Evolutionary conservation across 352 stramenopile species (phyloP).

Genomic region (Globisporangium viniferum): DNA sequence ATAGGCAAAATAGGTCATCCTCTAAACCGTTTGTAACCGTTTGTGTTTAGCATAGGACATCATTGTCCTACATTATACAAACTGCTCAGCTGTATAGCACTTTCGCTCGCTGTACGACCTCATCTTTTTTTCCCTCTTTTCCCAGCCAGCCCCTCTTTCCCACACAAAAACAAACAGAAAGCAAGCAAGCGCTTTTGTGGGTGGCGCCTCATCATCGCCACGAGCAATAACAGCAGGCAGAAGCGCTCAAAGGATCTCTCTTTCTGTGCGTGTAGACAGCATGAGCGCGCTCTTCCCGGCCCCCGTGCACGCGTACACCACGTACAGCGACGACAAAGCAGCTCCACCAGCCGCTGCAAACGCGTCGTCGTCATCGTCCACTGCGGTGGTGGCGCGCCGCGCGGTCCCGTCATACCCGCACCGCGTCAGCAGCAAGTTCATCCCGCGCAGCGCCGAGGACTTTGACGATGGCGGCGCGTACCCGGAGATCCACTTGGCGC

Average conservation of each 20-base stretch:
- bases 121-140: background rate
- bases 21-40: no score
- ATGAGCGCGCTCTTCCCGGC: constrained; percentile 79
- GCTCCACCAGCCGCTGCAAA: background rate
- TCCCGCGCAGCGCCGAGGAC: constrained; percentile 73
- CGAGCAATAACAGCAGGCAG: background rate
- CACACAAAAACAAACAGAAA: background rate
- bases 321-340: constrained; percentile 43
- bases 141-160: background rate
- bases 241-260: background rate
- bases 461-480: constrained; percentile 98
- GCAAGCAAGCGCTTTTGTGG: background rate
- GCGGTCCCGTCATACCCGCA: constrained; percentile 53
- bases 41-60: no score
- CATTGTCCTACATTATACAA: no score
- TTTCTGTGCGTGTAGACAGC: background rate
- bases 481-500: constrained; percentile 97
- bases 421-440: constrained; percentile 52
- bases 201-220: background rate
- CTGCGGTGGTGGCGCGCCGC: background rate
- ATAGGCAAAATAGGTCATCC: no score
- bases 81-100: background rate
- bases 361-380: constrained; percentile 3
- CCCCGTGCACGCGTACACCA: constrained; percentile 71
- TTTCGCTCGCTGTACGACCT: background rate